Percentiles rank a stretch among this genome's conserved stretches.
These are phyloP conservation scores for Leptographium galeiforme DNA, from an alignment of 2,329 filamentous ascomycete genomes.

Conservation along the genomic window DNA sequence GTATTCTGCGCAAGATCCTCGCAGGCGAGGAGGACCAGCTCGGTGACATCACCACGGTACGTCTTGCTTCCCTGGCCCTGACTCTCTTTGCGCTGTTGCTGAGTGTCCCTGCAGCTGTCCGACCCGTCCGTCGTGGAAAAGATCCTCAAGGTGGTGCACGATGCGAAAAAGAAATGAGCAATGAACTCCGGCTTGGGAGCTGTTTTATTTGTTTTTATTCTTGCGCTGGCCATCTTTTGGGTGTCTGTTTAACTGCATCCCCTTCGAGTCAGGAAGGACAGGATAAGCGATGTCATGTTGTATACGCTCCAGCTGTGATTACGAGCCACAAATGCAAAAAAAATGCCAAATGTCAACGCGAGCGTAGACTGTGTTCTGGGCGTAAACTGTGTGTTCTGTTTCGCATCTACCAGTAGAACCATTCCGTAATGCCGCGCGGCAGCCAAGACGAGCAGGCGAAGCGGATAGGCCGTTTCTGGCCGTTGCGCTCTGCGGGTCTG, in stretches of 20 bases:
- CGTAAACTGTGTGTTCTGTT: no score
- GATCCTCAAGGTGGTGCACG: conserved; percentile 74
- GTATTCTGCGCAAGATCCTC: conserved; percentile 92
- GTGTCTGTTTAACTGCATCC: neutral
- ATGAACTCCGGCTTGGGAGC: neutral
- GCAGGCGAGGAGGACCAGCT: conserved; percentile 95
- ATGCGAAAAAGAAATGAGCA: conserved; percentile 35
- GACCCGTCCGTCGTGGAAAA: conserved; percentile 80
- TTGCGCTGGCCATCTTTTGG: neutral
- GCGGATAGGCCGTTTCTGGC: no score
- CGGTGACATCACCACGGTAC: conserved; percentile 81
- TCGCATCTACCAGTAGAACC: no score
- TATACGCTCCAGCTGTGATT: neutral
- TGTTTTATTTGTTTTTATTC: neutral
- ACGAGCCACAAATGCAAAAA: neutral
- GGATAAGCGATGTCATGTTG: neutral
- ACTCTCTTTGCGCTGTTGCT: conserved; percentile 1
- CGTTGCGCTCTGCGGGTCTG: neutral
- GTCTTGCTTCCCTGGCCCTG: conserved; percentile 19
- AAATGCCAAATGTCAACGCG: neutral
- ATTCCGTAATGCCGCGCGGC: neutral
- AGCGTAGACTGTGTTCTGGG: neutral
- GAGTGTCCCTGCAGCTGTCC: conserved; percentile 46
- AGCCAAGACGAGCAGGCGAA: neutral
- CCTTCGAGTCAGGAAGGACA: neutral